Evolutionary conservation across 1,139 yeast genomes (phyloP), one percentile per base, ranked within the genome.

Genomic region (Taphrina communis): DNA sequence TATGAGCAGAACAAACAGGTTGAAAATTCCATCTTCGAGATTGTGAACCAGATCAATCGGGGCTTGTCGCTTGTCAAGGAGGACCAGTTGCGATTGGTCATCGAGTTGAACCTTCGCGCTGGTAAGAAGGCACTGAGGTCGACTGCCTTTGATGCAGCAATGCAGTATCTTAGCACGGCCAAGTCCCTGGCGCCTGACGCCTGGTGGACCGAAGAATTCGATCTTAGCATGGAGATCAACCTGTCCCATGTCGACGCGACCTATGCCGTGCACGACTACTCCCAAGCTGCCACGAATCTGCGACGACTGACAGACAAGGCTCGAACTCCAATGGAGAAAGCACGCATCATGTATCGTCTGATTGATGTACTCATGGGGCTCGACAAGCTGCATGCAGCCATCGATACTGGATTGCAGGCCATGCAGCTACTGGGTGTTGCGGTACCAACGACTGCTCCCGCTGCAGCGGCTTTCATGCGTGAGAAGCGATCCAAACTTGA

Each of bases 21-120:
- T 11, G 65, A 66, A n/a, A n/a, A 17, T 9, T 17, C 39, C 21
- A 50, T 66, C 12, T 66, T 58, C 21, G 69, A 66, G 56, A 42
- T 66, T 38, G 65, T 58, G 12, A 58, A 66, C 41, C 69, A 66
- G 35, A 25, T 66, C 56, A 66, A 66, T 41, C 69, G 65, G n/a
- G 65, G 69, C 11, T 14, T 66, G 39, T 8, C 21, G 6, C 19
- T 42, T 12, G 35, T 66, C 21, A 11, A 12, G 12, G 59, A 58
- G 14, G 65, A 53, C 5, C 46, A 66, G 19, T 12, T 44, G 38
- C 31, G 6, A 9, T 21, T 38, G 39, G 62, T 56, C 62, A 65
- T 65, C 52, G 50, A 56, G 56, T 46, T 66, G 46, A 66, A 66
- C 35, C 51, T 66, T 9, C 59, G 60, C 9, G 69, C 69, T 35